Evolutionary conservation across 139 green algal species (phyloP).

Genomic region (Closterium sp.): DNA sequence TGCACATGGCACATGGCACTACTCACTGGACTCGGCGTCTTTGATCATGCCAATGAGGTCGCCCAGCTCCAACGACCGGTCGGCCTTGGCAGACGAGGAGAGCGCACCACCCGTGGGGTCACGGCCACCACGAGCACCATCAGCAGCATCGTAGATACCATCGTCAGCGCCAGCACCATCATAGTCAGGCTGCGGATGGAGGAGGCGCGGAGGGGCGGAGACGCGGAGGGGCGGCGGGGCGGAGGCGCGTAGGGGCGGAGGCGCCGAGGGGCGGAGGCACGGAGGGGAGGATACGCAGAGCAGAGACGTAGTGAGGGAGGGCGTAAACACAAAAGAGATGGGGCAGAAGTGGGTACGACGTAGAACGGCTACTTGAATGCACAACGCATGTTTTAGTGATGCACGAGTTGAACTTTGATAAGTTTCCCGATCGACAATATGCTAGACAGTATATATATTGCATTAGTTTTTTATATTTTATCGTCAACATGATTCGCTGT

Average conservation of each 20-base stretch:
- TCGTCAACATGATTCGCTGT: too few species aligned
- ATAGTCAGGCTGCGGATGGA: background rate
- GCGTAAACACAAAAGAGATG: background rate
- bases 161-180: background rate
- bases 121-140: background rate
- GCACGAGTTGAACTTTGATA: too few species aligned
- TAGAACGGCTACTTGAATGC: too few species aligned
- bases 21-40: slow-evolving; percentile 50
- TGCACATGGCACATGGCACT: background rate
- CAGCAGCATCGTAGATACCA: background rate
- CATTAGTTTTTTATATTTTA: too few species aligned
- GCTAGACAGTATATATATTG: too few species aligned
- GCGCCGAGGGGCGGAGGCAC: too few species aligned
- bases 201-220: background rate
- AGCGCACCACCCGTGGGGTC: too few species aligned
- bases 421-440: too few species aligned
- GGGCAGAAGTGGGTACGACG: background rate
- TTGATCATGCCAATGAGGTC: slow-evolving; percentile 50
- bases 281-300: too few species aligned
- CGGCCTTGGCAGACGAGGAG: background rate
- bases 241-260: background rate
- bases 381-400: too few species aligned
- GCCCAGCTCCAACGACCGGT: slow-evolving; percentile 14
- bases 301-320: background rate
- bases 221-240: background rate